These are phyloP conservation scores for Diaporthe batatas DNA, from an alignment of 2,329 filamentous ascomycete species.

Conservation along the genomic window DNA sequence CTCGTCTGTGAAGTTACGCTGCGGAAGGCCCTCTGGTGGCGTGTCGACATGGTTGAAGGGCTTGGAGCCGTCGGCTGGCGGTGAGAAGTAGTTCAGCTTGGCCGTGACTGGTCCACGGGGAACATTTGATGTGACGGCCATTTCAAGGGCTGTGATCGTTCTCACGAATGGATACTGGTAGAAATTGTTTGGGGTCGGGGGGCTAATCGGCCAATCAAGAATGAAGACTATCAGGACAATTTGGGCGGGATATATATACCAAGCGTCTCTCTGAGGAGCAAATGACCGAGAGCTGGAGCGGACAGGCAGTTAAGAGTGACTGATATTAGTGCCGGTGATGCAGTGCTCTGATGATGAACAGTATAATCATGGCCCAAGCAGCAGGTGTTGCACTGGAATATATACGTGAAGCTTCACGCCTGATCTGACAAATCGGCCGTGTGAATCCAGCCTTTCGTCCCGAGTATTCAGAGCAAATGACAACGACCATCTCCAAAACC, in stretches of 20 bases:
- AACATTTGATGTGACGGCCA: constrained; percentile 57
- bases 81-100: constrained; percentile 74
- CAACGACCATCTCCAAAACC: background rate
- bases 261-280: background rate
- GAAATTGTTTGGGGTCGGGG: background rate
- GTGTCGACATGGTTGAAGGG: constrained; percentile 78
- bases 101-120: constrained; percentile 73
- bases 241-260: too few relatives aligned
- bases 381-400: background rate
- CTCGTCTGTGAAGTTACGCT: constrained; percentile 73
- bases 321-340: background rate
- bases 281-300: background rate
- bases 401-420: constrained; percentile 14
- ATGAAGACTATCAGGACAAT: background rate
- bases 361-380: background rate
- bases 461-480: background rate
- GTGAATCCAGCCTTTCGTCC: background rate
- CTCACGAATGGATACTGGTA: background rate
- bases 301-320: background rate
- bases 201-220: too few relatives aligned
- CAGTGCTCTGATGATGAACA: background rate
- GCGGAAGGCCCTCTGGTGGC: constrained; percentile 70
- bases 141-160: constrained; percentile 43
- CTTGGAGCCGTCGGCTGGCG: constrained; percentile 69
- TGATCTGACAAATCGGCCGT: constrained; percentile 13